Evolutionary conservation across 1,139 yeast genomes (phyloP).

Genomic region (Pichia sp.): DNA sequence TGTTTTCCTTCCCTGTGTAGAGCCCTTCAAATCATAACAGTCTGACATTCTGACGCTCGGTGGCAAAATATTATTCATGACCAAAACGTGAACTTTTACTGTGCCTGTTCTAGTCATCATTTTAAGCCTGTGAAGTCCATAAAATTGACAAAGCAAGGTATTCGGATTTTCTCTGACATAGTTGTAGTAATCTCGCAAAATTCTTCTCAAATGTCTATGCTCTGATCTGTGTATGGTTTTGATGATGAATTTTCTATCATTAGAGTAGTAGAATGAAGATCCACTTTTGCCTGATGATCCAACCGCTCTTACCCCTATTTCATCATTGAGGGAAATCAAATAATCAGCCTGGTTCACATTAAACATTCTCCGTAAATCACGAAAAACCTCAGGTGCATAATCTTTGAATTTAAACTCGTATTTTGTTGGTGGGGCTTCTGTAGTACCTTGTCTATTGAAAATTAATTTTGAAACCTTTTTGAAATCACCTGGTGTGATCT

Average conservation of each 20-base stretch:
- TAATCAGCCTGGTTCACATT: conserved; percentile 95
- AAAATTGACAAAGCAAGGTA: conserved; percentile 85
- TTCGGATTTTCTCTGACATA: conserved; percentile 83
- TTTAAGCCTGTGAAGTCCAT: conserved; percentile 90
- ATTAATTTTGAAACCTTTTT: conserved; percentile 66
- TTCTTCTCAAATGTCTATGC: conserved; percentile 71
- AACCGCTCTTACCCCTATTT: conserved; percentile 82
- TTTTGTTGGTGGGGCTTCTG: conserved; percentile 83
- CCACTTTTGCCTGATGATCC: conserved; percentile 98
- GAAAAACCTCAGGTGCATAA: conserved; percentile 88
- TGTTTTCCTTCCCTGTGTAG: conserved; percentile 76
- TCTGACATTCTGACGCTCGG: conserved; percentile 84
- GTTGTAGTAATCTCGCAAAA: conserved; percentile 67
- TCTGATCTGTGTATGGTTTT: conserved; percentile 94
- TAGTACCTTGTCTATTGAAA: conserved; percentile 83
- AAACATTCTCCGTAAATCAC: conserved; percentile 72
- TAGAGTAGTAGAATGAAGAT: conserved; percentile 87
- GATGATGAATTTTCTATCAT: conserved; percentile 90
- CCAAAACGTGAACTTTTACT: conserved; percentile 78
- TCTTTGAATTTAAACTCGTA: conserved; percentile 97
- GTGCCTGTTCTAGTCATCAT: conserved; percentile 61
- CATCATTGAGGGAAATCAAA: conserved; percentile 83
- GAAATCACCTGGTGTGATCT: conserved; percentile 65
- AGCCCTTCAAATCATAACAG: conserved; percentile 89
- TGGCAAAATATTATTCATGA: conserved; percentile 96